Evolutionary conservation across 2,329 filamentous ascomycete species (phyloP), one percentile per base, ranked within the genome.

Genomic region (Xylariaceae sp.): DNA sequence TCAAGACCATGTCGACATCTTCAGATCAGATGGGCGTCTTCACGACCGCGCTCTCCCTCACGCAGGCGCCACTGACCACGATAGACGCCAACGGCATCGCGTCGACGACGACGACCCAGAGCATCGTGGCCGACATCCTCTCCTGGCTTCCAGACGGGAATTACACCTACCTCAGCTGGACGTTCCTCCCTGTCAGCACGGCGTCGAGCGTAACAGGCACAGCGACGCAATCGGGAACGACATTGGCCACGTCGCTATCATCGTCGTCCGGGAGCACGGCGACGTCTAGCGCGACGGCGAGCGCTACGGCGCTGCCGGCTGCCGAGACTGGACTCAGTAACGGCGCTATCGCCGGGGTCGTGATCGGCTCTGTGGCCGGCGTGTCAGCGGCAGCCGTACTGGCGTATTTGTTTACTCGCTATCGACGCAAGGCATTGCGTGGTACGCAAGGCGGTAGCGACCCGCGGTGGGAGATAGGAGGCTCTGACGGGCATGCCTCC

Each of bases 121-220:
- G 38, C 19, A 18, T 39, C 3, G 38, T 33, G 1, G 30, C 38
- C 28, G 30, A 31, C 12, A 34, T 39, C 19, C 29, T 39, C 9
- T 39, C 38, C 3, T 39, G 38, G 30, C n/a, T 39, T 4, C 38
- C 38, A 13, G 38, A 39, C 19, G 38, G 38, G 16, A 39, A 39
- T 29, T 39, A 39, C 28, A 39, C 38, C 11, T 39, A 33, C 18
- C n/a, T 39, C 9, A 39, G 16, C 3, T 19, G 24, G 9, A 39
- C 38, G 8, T 39, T 19, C 30, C n/a, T 39, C 12, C 38, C 38
- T 4, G 15, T 39, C 7, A 15, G 22, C n/a, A 39, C 38, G 12
- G 17, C 19, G 3, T 9, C 37, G 26, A 29, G 26, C 26, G n/a
- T n/a, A n/a, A 26, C 22, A 11, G 6, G 11, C 6, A 32, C 30